Base-by-base conservation (phyloP, 2,329 filamentous ascomycete species). In the Eutypella sp. region DNA sequence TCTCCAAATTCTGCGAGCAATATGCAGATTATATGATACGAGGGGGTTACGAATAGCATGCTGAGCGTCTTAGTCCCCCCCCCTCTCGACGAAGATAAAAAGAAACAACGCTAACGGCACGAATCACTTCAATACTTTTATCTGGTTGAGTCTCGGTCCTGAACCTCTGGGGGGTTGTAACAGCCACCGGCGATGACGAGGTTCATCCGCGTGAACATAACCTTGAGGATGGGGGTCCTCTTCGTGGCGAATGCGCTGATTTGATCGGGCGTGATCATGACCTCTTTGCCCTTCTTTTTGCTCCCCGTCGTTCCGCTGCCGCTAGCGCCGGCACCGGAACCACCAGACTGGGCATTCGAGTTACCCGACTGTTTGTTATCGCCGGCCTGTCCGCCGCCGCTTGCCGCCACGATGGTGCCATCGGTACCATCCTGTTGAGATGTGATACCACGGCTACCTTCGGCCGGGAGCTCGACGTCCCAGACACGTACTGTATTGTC, bases 241-340 rank as follows among this genome's bases (percentile, higher is more conserved):
- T 99, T 99, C 4, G 93, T 97, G 1, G 89, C 84, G 63, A 96
- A 97, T 1, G 89, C 91, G 53, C 83, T 89, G 68, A 99, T 95
- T 68, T 97, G 93, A 61, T 99, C 93, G 0, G 90, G 85, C 0
- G 86, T 91, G 38, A 96, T 86, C 58, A 89, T 88, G 4, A 90
- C 88, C 58, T 96, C 92, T 66, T 96, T 96, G 46, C 80, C 81
- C 66, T 89, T 89, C 72, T 95, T 95, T 76, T 84, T 84, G 3
- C 66, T 59, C 43, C 36, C 36, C 7, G 36, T 22, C 11, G 36
- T 60, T n/a, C 56, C 57, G 4, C 61, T 60, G 16, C 57, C 54
- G 39, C 55, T 59, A 42, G 58, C 66, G 51, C 62, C 57, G 20
- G 58, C 46, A 19, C 55, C 50, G 3, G 61, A 60, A 16, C 56